Conservation (phyloP, 192 early-diverging fungal species). For the Gamsiella multidivaricata region DNA sequence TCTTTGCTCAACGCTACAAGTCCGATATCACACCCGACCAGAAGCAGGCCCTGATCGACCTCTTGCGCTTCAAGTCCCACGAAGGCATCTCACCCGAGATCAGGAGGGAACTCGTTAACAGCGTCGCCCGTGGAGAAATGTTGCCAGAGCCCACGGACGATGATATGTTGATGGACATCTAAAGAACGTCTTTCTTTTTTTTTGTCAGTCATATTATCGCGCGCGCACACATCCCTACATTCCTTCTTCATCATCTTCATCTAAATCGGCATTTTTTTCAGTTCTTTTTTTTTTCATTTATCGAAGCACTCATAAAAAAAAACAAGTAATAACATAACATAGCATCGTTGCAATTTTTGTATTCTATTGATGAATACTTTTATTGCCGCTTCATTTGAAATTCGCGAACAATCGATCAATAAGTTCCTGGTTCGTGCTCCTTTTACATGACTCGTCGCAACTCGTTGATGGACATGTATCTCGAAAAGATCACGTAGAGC, state of each 20-base stretch:
- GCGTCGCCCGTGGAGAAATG: constrained; percentile 77
- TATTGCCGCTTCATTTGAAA: background rate
- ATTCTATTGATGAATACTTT: background rate
- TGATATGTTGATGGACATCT: constrained; percentile 58
- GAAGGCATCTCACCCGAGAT: constrained; percentile 91
- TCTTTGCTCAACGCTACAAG: constrained; percentile 98
- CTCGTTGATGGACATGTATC: constrained; percentile 92
- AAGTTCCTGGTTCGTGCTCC: background rate
- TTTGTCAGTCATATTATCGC: too few species aligned
- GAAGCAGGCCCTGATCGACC: constrained; percentile 87
- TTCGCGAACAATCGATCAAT: background rate
- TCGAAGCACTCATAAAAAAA: background rate
- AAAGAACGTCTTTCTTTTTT: too few species aligned
- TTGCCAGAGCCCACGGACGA: constrained; percentile 67
- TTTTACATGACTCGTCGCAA: constrained; percentile 61
- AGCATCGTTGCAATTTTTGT: too few species aligned
- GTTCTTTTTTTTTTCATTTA: background rate
- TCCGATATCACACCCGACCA: constrained; percentile 95
- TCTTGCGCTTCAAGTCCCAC: constrained; percentile 86
- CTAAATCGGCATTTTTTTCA: background rate
- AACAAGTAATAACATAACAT: too few species aligned
- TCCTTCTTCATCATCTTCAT: background rate
- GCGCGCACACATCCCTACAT: background rate
- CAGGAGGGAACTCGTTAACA: constrained; percentile 85
- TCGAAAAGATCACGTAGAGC: constrained; percentile 85